phyloP scores from a whole-genome alignment of 2,329 filamentous ascomycete genomes.

The Ophiostoma angusticollis region DNA sequence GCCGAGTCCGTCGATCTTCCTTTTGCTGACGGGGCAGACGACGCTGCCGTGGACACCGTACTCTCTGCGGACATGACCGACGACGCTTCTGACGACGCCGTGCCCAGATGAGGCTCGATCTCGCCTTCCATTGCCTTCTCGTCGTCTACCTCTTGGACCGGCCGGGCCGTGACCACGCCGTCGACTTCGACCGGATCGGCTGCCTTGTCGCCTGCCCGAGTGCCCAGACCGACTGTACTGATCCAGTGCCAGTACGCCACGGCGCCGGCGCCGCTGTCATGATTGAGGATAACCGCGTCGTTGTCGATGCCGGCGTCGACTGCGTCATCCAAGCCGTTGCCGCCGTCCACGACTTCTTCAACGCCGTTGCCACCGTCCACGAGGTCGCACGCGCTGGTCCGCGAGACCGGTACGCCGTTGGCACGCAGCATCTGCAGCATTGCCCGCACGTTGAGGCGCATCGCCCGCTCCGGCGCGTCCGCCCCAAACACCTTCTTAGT shows the following conservation, averaged over 20 bases:
- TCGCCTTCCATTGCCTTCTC: conserved; percentile 25
- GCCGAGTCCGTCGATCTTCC: too few species aligned
- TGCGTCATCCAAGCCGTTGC: conserved; percentile 3
- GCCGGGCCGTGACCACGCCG: conserved; percentile 10
- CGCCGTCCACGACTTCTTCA: conserved; percentile 23
- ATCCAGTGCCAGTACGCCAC: conserved; percentile 41
- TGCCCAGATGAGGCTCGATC: conserved; percentile 20
- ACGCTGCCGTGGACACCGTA: background rate
- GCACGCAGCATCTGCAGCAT: conserved; percentile 42
- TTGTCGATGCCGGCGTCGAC: conserved; percentile 29
- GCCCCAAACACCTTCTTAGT: conserved; percentile 45
- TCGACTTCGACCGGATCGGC: conserved; percentile 8
- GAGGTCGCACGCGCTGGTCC: conserved; percentile 37
- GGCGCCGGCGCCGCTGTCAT: conserved; percentile 20
- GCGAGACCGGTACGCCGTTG: conserved; percentile 35
- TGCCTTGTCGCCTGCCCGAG: conserved; percentile 14
- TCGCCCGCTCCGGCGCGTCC: conserved; percentile 43
- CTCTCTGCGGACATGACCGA: background rate
- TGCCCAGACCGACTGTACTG: conserved; percentile 37
- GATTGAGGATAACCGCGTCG: conserved; percentile 39
- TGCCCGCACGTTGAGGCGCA: conserved; percentile 47
- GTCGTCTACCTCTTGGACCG: conserved; percentile 11
- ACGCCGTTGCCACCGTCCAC: conserved; percentile 32
- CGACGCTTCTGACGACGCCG: background rate
- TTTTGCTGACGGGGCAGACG: background rate